A percentile compares a stretch with the other conserved stretches of the same genome.
Evolutionary conservation across 2,329 filamentous ascomycete genomes (phyloP).

Genomic region (Trichoderma brevicompactum): DNA sequence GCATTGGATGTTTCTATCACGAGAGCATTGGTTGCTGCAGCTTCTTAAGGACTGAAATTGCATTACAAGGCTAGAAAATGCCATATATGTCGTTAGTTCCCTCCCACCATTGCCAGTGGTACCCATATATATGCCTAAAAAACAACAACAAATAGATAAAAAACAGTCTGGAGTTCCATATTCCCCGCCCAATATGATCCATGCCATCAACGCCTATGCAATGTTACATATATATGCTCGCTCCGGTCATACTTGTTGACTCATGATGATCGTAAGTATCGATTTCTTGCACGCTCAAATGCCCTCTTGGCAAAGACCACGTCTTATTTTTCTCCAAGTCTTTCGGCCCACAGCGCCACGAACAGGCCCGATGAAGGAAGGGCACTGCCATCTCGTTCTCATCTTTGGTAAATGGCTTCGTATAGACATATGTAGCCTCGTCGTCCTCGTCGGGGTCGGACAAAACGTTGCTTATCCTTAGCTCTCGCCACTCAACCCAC

Average conservation of each 20-base stretch:
- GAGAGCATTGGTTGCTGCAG: too few species aligned
- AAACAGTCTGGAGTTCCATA: neutral
- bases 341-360: slow-evolving; percentile 52
- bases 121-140: neutral
- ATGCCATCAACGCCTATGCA: slow-evolving; percentile 5
- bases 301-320: slow-evolving; percentile 35
- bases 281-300: slow-evolving; percentile 28
- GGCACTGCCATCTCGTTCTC: slow-evolving; percentile 48
- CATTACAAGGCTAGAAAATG: neutral
- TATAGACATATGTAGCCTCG: neutral
- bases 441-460: neutral
- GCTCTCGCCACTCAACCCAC: slow-evolving; percentile 67
- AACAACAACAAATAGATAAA: neutral
- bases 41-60: too few species aligned
- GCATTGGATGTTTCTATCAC: neutral
- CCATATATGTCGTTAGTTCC: neutral
- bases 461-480: slow-evolving; percentile 34
- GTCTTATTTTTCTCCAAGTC: slow-evolving; percentile 5
- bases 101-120: neutral
- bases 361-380: slow-evolving; percentile 55
- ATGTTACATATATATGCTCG: neutral
- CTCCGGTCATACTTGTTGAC: neutral
- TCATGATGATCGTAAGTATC: neutral
- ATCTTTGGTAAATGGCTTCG: slow-evolving; percentile 37
- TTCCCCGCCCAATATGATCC: neutral